Conservation (phyloP, 495 filamentous ascomycete genomes). For the Extremus antarcticus region DNA sequence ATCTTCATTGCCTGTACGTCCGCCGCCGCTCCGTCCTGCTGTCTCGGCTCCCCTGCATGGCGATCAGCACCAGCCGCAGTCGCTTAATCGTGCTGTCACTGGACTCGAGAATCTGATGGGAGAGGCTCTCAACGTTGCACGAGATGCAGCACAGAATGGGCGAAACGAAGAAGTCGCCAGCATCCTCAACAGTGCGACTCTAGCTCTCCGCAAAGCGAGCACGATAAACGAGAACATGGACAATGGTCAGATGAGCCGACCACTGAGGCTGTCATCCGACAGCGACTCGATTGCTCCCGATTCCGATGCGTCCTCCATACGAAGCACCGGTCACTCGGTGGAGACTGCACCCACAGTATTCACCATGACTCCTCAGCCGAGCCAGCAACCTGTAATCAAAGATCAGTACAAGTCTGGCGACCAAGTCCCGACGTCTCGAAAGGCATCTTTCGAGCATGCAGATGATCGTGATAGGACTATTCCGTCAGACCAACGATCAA, state of each 20-base stretch:
- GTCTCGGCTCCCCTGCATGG: not conserved
- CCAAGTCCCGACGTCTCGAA: not conserved
- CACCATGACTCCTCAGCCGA: constrained; percentile 10
- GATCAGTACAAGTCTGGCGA: not conserved
- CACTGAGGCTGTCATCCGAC: constrained; percentile 2
- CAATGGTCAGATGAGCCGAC: not conserved
- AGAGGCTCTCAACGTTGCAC: constrained; percentile 24
- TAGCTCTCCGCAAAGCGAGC: constrained; percentile 20
- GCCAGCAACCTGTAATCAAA: constrained; percentile 12
- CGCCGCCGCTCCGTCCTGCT: not conserved
- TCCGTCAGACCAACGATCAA: constrained; percentile 7
- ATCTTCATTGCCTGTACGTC: not conserved
- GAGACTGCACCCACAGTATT: constrained; percentile 15
- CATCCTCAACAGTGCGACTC: constrained; percentile 26
- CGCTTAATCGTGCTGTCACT: constrained; percentile 17
- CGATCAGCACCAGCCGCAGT: not conserved
- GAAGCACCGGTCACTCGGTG: not conserved
- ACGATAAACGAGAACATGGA: not conserved
- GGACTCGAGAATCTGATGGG: constrained; percentile 27
- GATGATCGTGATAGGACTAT: not conserved
- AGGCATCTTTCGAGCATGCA: not conserved
- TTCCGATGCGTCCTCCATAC: constrained; percentile 1
- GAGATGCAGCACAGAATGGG: constrained; percentile 18
- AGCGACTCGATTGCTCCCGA: not conserved
- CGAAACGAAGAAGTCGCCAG: constrained; percentile 22